These are phyloP conservation scores for Paracorniculantispora psalliotae DNA, from an alignment of 2,329 filamentous ascomycete genomes.

Conservation along the genomic window DNA sequence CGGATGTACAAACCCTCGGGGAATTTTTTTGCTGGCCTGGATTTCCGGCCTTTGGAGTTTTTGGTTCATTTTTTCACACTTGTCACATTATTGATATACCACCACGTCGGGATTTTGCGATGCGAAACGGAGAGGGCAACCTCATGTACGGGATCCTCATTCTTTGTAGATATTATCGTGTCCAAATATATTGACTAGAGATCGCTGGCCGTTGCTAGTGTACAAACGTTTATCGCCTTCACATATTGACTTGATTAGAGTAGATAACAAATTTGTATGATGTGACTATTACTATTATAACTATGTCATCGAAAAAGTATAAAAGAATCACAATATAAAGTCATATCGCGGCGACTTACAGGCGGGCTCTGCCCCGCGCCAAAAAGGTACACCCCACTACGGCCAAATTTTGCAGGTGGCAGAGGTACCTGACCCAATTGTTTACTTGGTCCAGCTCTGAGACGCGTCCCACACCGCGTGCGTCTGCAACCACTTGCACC, in stretches of 20 bases:
- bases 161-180: background rate
- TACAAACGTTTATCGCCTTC: too few relatives aligned
- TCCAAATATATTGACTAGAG: background rate
- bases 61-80: background rate
- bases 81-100: constrained; percentile 5
- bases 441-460: background rate
- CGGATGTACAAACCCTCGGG: background rate
- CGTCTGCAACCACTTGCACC: background rate
- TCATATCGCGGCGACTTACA: too few relatives aligned
- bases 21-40: background rate
- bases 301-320: too few relatives aligned
- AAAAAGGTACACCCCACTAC: background rate
- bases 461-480: constrained; percentile 8
- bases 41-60: constrained; percentile 1
- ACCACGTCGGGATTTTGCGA: background rate
- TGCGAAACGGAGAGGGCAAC: background rate
- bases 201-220: too few relatives aligned
- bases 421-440: constrained; percentile 10
- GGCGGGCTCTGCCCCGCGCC: background rate
- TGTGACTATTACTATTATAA: too few relatives aligned
- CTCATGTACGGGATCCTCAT: background rate
- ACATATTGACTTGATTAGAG: too few relatives aligned
- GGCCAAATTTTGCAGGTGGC: background rate
- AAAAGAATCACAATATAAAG: background rate
- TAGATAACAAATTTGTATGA: too few relatives aligned